Base-by-base conservation (phyloP, 1,139 yeast species). In the Zhuliangozyma parablackwelliae region DNA sequence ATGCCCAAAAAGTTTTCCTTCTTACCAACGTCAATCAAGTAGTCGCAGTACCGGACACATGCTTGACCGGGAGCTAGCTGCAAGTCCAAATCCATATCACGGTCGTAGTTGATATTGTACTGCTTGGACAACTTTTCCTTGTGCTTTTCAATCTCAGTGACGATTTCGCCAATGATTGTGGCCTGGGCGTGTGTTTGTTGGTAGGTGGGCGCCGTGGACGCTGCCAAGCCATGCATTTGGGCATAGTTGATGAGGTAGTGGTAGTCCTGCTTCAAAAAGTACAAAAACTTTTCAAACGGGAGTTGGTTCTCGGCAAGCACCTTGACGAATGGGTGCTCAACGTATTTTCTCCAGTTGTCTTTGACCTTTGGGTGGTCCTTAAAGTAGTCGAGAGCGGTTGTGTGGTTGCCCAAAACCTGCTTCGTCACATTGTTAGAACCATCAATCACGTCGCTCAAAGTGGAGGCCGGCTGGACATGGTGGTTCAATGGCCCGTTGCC, bases 401-500 rank as follows among this genome's bases (percentile, higher is more conserved):
- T 36, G 9, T 35, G 28, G 10, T 35, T 20, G 36, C 41, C 24
- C 26, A 36, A 34, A 6, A 33, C 21, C 7, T 32, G 5, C 3
- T 32, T 31, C 6, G 24, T 28, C 11, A 30, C 37, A 16, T 30
- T 20, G 12, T 28, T 28, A 24, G 41, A 30, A 11, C 37, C 41
- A 7, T 36, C 38, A 5, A 48, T 28, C 3, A 46, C 38, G 5
- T 37, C 37, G 34, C 41, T 43, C 5, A 46, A 21, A 2, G 40
- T 43, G 3, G 32, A 36, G 10, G 42, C 56, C 30, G 57, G 65
- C 21, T 28, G 43, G 25, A 53, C 59, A 10, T 58, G 43, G 43
- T 84, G 95, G 54, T 83, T 82, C 41, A 87, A 65, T 1, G 96
- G 95, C 0, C 95, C 95, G 53, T 79, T 57, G 0, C 84, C 85